These are phyloP conservation scores for Phytophthora lateralis DNA, from an alignment of 352 stramenopile species.

Conservation along the genomic window DNA sequence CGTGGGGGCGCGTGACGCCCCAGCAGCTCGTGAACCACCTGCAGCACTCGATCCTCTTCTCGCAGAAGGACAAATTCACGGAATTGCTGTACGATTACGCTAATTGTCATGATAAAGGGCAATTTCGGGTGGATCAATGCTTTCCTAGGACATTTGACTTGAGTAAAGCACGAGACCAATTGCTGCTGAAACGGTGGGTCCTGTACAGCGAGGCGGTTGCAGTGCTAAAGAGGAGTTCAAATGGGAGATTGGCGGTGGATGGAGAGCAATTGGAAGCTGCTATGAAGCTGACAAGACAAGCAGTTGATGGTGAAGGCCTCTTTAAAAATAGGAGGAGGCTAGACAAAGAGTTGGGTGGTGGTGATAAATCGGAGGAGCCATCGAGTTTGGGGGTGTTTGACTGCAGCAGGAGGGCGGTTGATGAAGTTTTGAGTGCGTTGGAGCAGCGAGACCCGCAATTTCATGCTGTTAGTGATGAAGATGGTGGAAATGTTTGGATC, in stretches of 20 bases:
- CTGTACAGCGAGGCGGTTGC: conserved; percentile 54
- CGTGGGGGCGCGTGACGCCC: conserved; percentile 48
- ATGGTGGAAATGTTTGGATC: conserved; percentile 70
- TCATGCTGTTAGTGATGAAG: conserved; percentile 20
- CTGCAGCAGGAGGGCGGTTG: conserved; percentile 6
- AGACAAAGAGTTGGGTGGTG: background rate
- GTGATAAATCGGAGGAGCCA: too few species aligned
- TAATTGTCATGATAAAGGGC: background rate
- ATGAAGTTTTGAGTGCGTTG: conserved; percentile 30
- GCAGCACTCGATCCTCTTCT: conserved; percentile 63
- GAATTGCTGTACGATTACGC: conserved; percentile 39
- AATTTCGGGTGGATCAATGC: conserved; percentile 44
- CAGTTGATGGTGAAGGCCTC: conserved; percentile 2
- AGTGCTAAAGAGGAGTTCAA: conserved; percentile 38
- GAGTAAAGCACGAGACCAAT: conserved; percentile 1
- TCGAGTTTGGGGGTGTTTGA: background rate
- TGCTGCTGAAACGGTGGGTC: conserved; percentile 47
- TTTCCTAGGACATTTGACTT: conserved; percentile 61
- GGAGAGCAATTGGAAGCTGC: conserved; percentile 7
- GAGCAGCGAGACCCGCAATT: conserved; percentile 50
- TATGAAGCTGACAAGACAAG: background rate
- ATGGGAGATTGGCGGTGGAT: background rate
- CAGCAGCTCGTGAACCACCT: conserved; percentile 74
- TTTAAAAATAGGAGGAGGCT: conserved; percentile 25
- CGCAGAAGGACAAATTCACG: conserved; percentile 64